Evolutionary conservation across 306 rosid genomes (phyloP).

Genomic region (Corylus heterophylla): DNA sequence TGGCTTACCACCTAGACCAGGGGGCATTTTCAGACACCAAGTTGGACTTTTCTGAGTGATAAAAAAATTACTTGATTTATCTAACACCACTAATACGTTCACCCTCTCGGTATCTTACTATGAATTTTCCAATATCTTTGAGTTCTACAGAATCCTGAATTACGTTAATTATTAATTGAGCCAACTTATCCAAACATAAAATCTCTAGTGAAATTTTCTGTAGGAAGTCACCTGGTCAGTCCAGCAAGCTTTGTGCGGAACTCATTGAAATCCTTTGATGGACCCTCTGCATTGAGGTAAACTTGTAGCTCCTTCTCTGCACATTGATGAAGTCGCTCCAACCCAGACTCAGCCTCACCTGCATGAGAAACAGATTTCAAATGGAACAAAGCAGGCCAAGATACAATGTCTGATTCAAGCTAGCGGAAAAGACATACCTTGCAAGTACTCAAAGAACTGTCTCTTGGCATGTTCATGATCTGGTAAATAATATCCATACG

Average conservation of each 20-base stretch:
- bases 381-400: not conserved
- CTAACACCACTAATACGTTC: not conserved
- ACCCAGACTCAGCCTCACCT: slow-evolving; percentile 83
- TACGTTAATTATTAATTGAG: not conserved
- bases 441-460: slow-evolving; percentile 71
- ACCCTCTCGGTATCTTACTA: not conserved
- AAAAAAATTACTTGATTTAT: not conserved
- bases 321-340: slow-evolving; percentile 82
- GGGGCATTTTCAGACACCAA: not conserved
- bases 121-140: not conserved
- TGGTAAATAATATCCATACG: slow-evolving; percentile 85
- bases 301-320: slow-evolving; percentile 72
- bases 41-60: not conserved
- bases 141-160: not conserved
- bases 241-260: slow-evolving; percentile 80
- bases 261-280: slow-evolving; percentile 69
- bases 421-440: slow-evolving; percentile 39
- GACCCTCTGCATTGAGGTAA: slow-evolving; percentile 64
- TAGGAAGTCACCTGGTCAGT: slow-evolving; percentile 49
- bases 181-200: not conserved
- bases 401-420: not conserved
- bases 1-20: not conserved
- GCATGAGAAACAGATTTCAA: slow-evolving; percentile 2
- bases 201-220: not conserved
- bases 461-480: slow-evolving; percentile 69